Conservation (phyloP, 164 flowering plant species). For the grape (Vitis vinifera) region DNA sequence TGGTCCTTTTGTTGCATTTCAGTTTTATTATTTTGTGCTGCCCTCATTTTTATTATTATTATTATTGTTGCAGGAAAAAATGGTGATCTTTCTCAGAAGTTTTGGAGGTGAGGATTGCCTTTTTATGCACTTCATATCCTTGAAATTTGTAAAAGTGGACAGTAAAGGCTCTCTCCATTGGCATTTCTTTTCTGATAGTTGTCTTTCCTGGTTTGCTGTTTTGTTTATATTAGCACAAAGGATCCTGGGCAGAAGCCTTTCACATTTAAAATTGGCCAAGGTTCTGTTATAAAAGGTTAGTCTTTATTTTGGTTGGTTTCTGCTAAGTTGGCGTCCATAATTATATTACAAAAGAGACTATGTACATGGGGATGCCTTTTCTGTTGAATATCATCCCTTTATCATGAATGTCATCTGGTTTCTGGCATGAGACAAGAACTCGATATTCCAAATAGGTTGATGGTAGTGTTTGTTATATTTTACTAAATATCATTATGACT, state of each 20-base stretch:
- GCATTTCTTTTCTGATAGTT: background rate
- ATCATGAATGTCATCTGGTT: background rate
- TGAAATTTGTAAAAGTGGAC: too few species aligned
- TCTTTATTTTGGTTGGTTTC: background rate
- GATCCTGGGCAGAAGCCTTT: slow-evolving; percentile 96
- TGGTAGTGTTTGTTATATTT: background rate
- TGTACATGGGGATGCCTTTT: background rate
- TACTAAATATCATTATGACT: background rate
- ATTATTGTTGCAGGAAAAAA: slow-evolving; percentile 63
- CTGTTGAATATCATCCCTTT: background rate
- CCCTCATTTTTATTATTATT: background rate
- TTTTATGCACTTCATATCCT: background rate
- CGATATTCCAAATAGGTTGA: background rate
- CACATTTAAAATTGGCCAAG: slow-evolving; percentile 75
- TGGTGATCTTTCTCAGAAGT: slow-evolving; percentile 71
- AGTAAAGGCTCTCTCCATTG: background rate
- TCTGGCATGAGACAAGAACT: background rate
- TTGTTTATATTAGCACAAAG: slow-evolving; percentile 60
- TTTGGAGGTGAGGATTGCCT: slow-evolving; percentile 74
- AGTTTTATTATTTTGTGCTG: too few species aligned
- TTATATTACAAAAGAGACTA: background rate
- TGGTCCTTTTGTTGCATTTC: too few species aligned
- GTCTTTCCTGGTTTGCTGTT: background rate
- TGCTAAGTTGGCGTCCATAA: too few species aligned
- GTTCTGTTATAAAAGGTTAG: slow-evolving; percentile 84